These are phyloP conservation scores for Angomonas deanei DNA, from an alignment of 208 protist genomes.

Conservation along the genomic window DNA sequence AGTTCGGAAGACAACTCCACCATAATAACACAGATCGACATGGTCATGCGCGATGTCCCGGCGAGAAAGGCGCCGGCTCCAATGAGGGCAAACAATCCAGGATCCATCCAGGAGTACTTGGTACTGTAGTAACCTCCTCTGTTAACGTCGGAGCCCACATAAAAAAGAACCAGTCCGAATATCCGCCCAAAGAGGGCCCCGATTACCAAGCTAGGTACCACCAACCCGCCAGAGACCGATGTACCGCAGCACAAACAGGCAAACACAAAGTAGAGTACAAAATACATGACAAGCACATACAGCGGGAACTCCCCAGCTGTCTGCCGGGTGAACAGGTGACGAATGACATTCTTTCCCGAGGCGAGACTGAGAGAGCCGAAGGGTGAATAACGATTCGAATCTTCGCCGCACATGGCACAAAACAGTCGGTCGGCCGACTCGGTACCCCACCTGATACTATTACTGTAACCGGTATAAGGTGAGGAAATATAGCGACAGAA, in stretches of 20 bases:
- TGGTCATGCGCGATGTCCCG: conserved; percentile 89
- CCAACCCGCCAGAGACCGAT: conserved; percentile 80
- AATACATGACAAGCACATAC: conserved; percentile 60
- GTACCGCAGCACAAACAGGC: conserved; percentile 68
- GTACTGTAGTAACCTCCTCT: conserved; percentile 42
- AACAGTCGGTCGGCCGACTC: conserved; percentile 49
- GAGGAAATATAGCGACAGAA: conserved; percentile 41
- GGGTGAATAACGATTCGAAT: conserved; percentile 53
- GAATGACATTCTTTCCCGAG: conserved; percentile 83
- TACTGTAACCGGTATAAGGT: conserved; percentile 18
- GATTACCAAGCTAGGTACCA: conserved; percentile 89
- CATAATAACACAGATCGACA: conserved; percentile 94
- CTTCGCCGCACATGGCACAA: conserved; percentile 52
- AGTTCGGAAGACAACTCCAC: conserved; percentile 91
- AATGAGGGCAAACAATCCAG: conserved; percentile 90
- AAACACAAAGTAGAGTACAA: conserved; percentile 79
- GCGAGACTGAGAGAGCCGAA: conserved; percentile 79
- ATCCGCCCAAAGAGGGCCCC: conserved; percentile 84
- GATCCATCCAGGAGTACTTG: conserved; percentile 78
- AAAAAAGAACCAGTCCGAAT: conserved; percentile 72
- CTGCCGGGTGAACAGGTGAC: conserved; percentile 84
- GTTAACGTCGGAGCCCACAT: conserved; percentile 21
- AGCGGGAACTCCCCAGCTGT: conserved; percentile 71
- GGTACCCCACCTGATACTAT: conserved; percentile 64
- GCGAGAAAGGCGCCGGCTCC: conserved; percentile 89